Evolutionary conservation across 1,284 basidiomycete species (phyloP).

Genomic region (Puccinia novopanici): DNA sequence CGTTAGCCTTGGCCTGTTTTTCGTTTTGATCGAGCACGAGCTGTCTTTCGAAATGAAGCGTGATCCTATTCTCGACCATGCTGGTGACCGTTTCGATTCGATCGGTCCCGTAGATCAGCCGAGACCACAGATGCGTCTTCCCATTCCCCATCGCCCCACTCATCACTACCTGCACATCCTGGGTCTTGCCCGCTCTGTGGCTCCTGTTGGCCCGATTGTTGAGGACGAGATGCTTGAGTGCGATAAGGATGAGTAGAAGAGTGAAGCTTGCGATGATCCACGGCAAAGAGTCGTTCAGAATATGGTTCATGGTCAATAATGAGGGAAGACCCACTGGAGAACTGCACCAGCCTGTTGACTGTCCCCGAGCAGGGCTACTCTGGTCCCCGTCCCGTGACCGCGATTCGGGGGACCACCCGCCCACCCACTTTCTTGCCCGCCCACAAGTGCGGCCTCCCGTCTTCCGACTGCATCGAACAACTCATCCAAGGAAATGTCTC

Average conservation of each 20-base stretch:
- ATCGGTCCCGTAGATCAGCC: conserved; percentile 42
- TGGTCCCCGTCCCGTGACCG: background rate
- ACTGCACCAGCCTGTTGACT: too few relatives aligned
- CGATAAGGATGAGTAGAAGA: background rate
- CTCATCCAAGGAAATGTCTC: conserved; percentile 25
- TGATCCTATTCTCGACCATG: conserved; percentile 44
- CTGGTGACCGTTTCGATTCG: conserved; percentile 38
- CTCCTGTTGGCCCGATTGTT: background rate
- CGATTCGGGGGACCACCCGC: background rate
- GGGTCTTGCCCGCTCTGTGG: background rate
- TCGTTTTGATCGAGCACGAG: background rate
- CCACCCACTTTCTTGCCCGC: background rate
- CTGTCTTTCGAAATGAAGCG: conserved; percentile 4
- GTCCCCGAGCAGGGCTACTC: too few relatives aligned
- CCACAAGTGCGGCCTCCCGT: background rate
- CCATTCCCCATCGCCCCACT: conserved; percentile 42
- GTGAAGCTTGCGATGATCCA: conserved; percentile 12
- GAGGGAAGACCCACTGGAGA: too few relatives aligned
- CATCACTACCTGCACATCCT: conserved; percentile 30
- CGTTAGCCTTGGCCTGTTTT: background rate
- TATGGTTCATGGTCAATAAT: background rate
- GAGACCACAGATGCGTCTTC: conserved; percentile 46
- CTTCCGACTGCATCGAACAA: background rate
- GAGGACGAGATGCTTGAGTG: background rate
- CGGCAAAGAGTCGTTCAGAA: background rate